Base-by-base conservation (phyloP, 2,329 filamentous ascomycete species). In the Diaporthe batatas region DNA sequence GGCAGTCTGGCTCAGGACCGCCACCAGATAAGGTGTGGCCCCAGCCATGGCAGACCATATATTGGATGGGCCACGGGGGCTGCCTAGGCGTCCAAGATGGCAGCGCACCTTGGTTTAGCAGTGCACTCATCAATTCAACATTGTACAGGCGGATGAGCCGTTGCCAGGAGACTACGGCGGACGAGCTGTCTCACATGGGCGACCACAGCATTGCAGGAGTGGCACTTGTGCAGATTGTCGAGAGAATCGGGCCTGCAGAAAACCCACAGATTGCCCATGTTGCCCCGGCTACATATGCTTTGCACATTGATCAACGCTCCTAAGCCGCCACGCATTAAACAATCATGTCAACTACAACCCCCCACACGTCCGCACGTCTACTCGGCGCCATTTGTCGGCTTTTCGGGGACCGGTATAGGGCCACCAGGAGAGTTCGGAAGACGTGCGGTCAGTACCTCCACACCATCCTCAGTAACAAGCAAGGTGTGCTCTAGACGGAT, bases 381-480 rank as follows among this genome's bases (percentile, higher is more conserved):
- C 62, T 70, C 68, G 2, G 55, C 49, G 42, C 68, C 68, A 34
- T 70, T 70, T 21, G 68, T 29, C n/a, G 55, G 71, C 44, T 51
- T 42, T 59, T 75, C 79, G 49, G 81, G 91, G 83, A 92, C 90
- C 4, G 90, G 85, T 62, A 94, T 82, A 4, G 93, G 88, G 0
- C 94, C 94, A 72, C 94, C 94, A 0, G 94, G 94, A 23, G 93
- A 96, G 78, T 91, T 88, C 34, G 89, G 86, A 70, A 90, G 83
- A 75, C 93, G 88, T 29, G 93, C 94, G 1, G 94, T 97, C 79
- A 97, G 82, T 64, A 97, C 86, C 83, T 97, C 94, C 8, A 95
- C 92, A 2, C 94, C 94, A 71, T 92, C 91, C 79, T 95, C 93
- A 0, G 94, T 97, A 3, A 97, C 94, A 12, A 97, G 85, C 68